Evolutionary conservation across 306 rosid species (phyloP), one percentile per base, ranked within the genome.

Genomic region (Rubus idaeus): DNA sequence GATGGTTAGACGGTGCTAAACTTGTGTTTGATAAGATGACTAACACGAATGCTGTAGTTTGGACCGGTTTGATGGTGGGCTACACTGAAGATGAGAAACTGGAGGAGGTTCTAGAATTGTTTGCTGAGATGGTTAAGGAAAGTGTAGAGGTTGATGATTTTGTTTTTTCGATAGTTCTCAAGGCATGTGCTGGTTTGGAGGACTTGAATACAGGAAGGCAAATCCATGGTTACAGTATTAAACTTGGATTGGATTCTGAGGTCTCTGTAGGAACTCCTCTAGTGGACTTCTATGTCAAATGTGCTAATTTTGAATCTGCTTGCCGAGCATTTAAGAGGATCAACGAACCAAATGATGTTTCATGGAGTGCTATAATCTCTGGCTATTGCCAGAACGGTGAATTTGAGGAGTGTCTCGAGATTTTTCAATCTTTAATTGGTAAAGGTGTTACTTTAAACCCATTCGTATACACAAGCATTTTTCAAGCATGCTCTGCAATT

Each of bases 241-340:
- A 89, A 77, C 86, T 85, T 67, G 94, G 88, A 57, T 61, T 89
- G 85, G 91, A 87, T 65, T 76, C 82, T 46, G 80, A 86, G 58
- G 87, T 89, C 75, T 83, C 94, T 1, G 91, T 89, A 21, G 91
- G 93, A 73, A 89, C 90, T 80, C 94, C 94, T 40, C 83, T 85
- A 5, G 88, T 87, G 73, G 91, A 85, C 78, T 85, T 89, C 40
- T 89, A 89, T 79, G 83, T 80, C 57, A 89, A 89, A 80, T 85
- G 91, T 78, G 82, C 80, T 12, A 82, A 81, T 66, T 84, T 87
- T 63, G 81, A 82, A 35, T 81, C 82, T 71, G 90, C 94, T 61
- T 65, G 40, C 41, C 82, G 42, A 74, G 88, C 88, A 21, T 87
- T 89, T 51, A 80, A 73, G 84, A 82, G 83, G 55, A 87, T 89